Base-by-base conservation (phyloP, 2,329 filamentous ascomycete genomes). In the Fusarium dimerum region DNA sequence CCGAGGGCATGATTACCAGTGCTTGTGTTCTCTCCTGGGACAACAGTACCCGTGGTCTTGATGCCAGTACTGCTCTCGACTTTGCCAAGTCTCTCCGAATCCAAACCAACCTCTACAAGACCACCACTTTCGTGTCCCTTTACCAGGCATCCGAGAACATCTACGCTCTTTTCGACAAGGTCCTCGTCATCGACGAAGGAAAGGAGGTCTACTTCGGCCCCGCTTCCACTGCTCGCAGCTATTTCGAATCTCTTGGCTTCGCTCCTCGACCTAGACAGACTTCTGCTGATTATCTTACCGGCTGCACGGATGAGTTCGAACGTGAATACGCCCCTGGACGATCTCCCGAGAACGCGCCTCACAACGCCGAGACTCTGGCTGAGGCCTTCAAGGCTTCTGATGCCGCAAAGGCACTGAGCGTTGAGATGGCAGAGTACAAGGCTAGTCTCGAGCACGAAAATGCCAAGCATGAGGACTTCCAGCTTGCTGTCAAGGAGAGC, bases 61-160 rank as follows among this genome's bases (percentile, higher is more conserved):
- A 89, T 55, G 82, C 85, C 11, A 85, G 81, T 32, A 88, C 85
- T 0, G 86, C 86, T 3, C 76, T 88, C 6, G 85, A 88, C 61
- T 88, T 84, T 59, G 77, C 77, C 60, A 85, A 84, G 66, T 89
- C 87, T 1, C 77, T 95, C 2, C 85, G 90, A 2, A 86, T 92
- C 40, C 81, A 93, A 75, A 94, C 90, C 18, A 88, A 94, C 68
- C 83, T 94, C 49, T 92, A 92, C 79, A 84, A 88, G 68, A 91
- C 87, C 0, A 89, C 88, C 2, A 94, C 90, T 0, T 92, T 94
- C 55, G 90, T 95, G 2, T 91, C 90, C 0, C 76, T 96, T 0
- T 96, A 95, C 69, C 90, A 95, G 67, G 90, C 89, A 0, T 91
- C 87, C 0, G 89, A 94, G 71, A 91, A 85, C 62, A 90, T 93